Evolutionary conservation across 257 asterid species (phyloP).

Genomic region (Euphrasia confusa): DNA sequence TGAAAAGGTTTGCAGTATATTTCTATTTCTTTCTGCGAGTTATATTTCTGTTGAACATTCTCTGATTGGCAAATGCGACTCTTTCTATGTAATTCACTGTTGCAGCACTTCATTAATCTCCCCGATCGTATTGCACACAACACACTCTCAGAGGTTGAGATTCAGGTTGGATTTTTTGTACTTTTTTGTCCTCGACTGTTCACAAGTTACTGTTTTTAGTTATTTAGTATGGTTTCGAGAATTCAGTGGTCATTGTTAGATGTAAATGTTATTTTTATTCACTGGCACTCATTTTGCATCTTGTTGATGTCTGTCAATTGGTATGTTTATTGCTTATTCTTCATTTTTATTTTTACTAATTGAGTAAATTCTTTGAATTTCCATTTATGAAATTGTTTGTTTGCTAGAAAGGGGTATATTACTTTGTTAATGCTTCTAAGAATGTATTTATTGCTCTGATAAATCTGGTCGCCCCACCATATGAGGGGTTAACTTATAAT

Average conservation of each 20-base stretch:
- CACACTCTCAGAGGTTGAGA: constrained; percentile 64
- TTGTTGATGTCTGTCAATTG: constrained; percentile 15
- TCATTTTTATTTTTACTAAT: not conserved
- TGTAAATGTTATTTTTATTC: constrained; percentile 2
- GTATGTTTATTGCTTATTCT: not conserved
- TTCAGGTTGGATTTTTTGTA: constrained; percentile 53
- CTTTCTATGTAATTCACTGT: constrained; percentile 26
- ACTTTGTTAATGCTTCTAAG: constrained; percentile 12
- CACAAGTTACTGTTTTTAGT: not conserved
- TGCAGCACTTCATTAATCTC: constrained; percentile 69
- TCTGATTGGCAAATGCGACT: constrained; percentile 21
- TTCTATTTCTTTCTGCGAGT: constrained; percentile 20
- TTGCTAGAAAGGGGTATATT: not conserved
- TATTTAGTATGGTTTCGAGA: constrained; percentile 7
- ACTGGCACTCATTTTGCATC: not conserved
- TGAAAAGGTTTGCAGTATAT: constrained; percentile 56
- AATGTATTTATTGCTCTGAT: constrained; percentile 4
- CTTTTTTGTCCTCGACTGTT: not conserved
- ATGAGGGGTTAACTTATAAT: not conserved
- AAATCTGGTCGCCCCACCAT: constrained; percentile 1
- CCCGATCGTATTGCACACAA: constrained; percentile 74
- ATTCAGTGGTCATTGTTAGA: not conserved
- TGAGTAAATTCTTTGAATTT: not conserved
- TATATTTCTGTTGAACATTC: constrained; percentile 8
- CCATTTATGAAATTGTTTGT: not conserved